A percentile compares a stretch with the other conserved stretches of the same genome.
Conservation (phyloP, 2,329 filamentous ascomycete species). For the Botrytis porri region DNA sequence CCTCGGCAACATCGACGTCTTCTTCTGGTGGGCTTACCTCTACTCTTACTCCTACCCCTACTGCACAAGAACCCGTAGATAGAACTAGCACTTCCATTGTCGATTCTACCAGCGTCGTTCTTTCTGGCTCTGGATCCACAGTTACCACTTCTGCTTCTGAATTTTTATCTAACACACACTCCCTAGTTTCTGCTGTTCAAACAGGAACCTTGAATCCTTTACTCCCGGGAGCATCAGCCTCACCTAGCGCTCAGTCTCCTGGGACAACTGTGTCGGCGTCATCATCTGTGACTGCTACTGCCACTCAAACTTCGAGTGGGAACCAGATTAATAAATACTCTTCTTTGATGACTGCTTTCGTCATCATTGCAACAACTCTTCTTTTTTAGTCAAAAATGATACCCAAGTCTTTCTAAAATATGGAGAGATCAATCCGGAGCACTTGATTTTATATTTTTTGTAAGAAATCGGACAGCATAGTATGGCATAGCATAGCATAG, state of each 20-base stretch:
- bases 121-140: not conserved
- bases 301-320: conserved; percentile 1
- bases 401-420: not conserved
- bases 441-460: not conserved
- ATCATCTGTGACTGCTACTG: not conserved
- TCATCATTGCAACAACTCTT: not conserved
- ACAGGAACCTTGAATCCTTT: not conserved
- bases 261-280: conserved; percentile 1
- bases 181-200: conserved; percentile 8
- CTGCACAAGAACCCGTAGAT: not conserved
- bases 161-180: not conserved
- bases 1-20: conserved; percentile 15
- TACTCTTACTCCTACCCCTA: not conserved
- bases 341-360: not conserved
- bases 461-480: not conserved
- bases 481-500: not conserved
- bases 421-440: not conserved
- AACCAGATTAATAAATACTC: not conserved
- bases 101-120: not conserved
- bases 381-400: not conserved
- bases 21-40: conserved; percentile 23
- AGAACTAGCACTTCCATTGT: not conserved
- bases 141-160: conserved; percentile 7
- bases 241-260: conserved; percentile 3
- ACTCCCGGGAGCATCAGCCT: not conserved